These are phyloP conservation scores for Drechslerella coelobrocha DNA, from an alignment of 2,329 filamentous ascomycete species.

Conservation along the genomic window DNA sequence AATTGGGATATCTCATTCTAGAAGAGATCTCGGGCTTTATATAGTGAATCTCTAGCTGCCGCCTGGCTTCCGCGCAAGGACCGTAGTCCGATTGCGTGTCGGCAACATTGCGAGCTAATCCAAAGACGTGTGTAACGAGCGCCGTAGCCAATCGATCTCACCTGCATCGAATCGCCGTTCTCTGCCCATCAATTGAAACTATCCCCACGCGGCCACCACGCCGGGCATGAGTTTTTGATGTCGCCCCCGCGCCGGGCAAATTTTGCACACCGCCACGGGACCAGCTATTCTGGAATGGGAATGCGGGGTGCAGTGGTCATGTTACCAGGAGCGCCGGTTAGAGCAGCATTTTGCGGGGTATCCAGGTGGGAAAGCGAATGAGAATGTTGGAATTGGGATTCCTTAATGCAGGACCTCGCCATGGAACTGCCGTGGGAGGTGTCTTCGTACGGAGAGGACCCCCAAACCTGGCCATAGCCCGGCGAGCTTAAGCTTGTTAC, in stretches of 20 bases:
- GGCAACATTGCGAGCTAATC: conserved; percentile 5
- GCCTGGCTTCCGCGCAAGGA: background rate
- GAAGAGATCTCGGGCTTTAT: background rate
- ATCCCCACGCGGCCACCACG: background rate
- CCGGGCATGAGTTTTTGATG: background rate
- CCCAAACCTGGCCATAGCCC: no score
- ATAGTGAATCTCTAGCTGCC: background rate
- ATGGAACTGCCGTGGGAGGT: background rate
- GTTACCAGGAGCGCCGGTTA: background rate
- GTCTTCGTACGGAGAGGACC: no score
- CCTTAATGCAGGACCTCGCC: background rate
- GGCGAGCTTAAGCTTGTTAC: no score
- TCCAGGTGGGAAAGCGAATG: background rate
- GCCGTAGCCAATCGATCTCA: background rate
- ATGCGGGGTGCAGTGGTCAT: conserved; percentile 6
- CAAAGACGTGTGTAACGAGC: conserved; percentile 1
- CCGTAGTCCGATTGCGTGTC: background rate
- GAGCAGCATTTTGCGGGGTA: background rate
- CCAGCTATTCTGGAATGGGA: background rate
- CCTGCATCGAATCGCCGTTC: conserved; percentile 1
- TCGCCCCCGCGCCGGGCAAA: background rate
- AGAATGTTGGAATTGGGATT: background rate
- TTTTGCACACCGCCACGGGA: background rate
- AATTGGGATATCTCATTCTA: background rate
- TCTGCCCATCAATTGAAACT: background rate